phyloP scores from a whole-genome alignment of 352 stramenopile species.

The Pythium phragmitis region DNA sequence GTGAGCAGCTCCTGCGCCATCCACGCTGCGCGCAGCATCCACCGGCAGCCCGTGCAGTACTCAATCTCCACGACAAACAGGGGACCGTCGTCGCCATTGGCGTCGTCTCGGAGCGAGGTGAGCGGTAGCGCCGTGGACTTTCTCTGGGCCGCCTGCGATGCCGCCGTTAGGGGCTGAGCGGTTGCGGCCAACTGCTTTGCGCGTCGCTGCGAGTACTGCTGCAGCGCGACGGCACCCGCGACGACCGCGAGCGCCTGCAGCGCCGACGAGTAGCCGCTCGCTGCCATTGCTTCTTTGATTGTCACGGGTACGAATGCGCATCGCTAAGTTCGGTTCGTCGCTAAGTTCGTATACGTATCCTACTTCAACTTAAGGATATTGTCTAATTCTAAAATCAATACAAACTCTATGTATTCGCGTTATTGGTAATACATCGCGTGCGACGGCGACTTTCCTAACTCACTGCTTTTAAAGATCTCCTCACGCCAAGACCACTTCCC shows the following conservation, averaged over 20 bases:
- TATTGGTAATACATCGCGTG: conserved; percentile 21
- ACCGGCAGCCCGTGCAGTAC: conserved; percentile 91
- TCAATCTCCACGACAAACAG: conserved; percentile 84
- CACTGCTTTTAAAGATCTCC: conserved; percentile 8
- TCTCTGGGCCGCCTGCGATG: background rate
- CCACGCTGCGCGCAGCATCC: conserved; percentile 88
- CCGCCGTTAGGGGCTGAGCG: background rate
- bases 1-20: conserved; percentile 91
- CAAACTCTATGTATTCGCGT: conserved; percentile 26
- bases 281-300: conserved; percentile 15
- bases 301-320: background rate
- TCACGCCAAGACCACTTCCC: conserved; percentile 69
- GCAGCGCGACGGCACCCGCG: conserved; percentile 36
- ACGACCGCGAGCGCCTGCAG: conserved; percentile 32
- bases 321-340: conserved; percentile 12
- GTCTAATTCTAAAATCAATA: conserved; percentile 22
- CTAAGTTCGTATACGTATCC: conserved; percentile 12
- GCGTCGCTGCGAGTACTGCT: conserved; percentile 39
- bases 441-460: conserved; percentile 8
- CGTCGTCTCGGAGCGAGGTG: background rate
- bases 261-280: conserved; percentile 9
- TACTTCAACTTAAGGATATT: conserved; percentile 13
- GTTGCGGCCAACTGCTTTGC: conserved; percentile 8
- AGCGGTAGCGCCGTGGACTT: conserved; percentile 11
- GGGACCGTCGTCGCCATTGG: conserved; percentile 16